Evolutionary conservation across 208 protist species (phyloP).

Genomic region (Acanthamoeba royreba): DNA sequence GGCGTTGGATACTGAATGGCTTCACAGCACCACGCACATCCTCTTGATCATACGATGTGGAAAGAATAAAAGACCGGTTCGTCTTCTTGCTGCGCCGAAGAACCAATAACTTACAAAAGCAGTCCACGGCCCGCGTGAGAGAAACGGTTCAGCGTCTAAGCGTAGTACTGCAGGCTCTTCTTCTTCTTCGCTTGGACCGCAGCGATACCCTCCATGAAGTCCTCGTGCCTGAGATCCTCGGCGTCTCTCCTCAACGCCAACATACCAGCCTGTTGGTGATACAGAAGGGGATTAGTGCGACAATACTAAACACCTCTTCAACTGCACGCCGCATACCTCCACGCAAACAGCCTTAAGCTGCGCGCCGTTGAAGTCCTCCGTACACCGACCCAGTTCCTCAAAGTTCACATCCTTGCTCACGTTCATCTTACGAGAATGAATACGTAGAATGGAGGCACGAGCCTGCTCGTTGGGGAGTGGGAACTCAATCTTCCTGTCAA

Average conservation of each 20-base stretch:
- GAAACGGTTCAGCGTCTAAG: constrained; percentile 89
- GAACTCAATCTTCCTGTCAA: constrained; percentile 99
- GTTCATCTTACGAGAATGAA: constrained; percentile 99
- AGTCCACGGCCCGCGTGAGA: too few species aligned
- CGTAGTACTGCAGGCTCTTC: constrained; percentile 98
- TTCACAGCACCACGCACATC: too few species aligned
- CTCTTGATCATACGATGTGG: too few species aligned
- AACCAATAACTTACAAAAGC: too few species aligned
- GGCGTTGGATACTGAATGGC: too few species aligned
- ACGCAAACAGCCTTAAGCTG: constrained; percentile 99
- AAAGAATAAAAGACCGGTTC: too few species aligned
- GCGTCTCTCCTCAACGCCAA: constrained; percentile 93
- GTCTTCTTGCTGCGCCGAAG: too few species aligned
- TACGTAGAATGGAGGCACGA: constrained; percentile 96
- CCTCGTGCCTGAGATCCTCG: constrained; percentile 91
- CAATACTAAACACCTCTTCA: background rate
- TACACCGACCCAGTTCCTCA: constrained; percentile 97
- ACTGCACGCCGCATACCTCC: constrained; percentile 80
- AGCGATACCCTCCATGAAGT: constrained; percentile 96
- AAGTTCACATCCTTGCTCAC: constrained; percentile 95
- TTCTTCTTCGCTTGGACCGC: constrained; percentile 99
- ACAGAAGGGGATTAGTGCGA: background rate
- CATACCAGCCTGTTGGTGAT: constrained; percentile 92
- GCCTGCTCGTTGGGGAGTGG: constrained; percentile 98
- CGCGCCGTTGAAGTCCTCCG: constrained; percentile 99